phyloP scores from a whole-genome alignment of 2,329 filamentous ascomycete species.

The Capronia epimyces region DNA sequence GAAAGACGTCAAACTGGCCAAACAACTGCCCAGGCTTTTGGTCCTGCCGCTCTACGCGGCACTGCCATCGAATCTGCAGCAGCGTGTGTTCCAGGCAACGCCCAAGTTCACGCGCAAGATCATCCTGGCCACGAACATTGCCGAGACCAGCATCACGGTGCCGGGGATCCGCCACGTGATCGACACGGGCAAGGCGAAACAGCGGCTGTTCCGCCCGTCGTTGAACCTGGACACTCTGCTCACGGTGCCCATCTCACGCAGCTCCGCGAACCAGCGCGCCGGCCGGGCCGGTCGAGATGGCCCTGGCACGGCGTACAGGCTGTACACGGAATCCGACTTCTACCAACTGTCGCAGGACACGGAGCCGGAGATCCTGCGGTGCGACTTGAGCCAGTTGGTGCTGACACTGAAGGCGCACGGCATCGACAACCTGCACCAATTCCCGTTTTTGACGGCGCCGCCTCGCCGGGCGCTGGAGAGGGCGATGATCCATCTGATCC shows the following conservation, averaged over 20 bases:
- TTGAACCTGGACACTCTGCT: conserved; percentile 87
- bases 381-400: conserved; percentile 78
- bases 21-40: conserved; percentile 46
- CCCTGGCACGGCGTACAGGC: conserved; percentile 77
- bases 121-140: conserved; percentile 91
- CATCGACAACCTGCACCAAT: conserved; percentile 71
- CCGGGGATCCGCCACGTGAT: conserved; percentile 87
- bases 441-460: conserved; percentile 80
- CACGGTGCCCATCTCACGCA: conserved; percentile 84
- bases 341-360: conserved; percentile 65
- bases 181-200: conserved; percentile 88
- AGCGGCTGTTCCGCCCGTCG: conserved; percentile 80
- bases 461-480: conserved; percentile 72
- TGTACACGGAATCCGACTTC: conserved; percentile 80
- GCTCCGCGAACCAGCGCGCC: conserved; percentile 83
- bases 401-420: conserved; percentile 91
- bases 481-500: conserved; percentile 71
- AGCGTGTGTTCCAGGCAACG: conserved; percentile 74
- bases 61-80: conserved; percentile 77
- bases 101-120: conserved; percentile 75
- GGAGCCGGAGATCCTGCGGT: conserved; percentile 82
- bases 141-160: conserved; percentile 96
- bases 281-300: conserved; percentile 92
- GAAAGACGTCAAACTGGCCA: conserved; percentile 61
- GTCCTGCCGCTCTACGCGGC: conserved; percentile 85